Percentiles rank a stretch among this genome's conserved stretches.
Conservation (phyloP, 1,284 basidiomycete genomes). For the Earliella scabrosa region DNA sequence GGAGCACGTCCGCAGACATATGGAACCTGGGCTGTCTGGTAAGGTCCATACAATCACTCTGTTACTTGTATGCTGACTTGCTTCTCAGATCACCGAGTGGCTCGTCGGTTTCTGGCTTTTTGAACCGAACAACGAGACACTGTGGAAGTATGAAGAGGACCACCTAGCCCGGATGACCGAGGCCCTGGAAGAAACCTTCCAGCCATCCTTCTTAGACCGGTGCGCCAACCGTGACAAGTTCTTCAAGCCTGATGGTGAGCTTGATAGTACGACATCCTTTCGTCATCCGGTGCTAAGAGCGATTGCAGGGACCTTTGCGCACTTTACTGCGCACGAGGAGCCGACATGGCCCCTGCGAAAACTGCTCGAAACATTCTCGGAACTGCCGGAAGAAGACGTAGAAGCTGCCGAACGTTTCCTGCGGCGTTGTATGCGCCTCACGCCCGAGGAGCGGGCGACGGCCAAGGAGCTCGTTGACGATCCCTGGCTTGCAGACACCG, state of each 20-base stretch:
- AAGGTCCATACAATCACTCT: neutral
- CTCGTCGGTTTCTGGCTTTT: constrained; percentile 19
- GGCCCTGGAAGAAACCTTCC: constrained; percentile 11
- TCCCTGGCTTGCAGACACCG: constrained; percentile 14
- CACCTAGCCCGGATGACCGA: constrained; percentile 16
- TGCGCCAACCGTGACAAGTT: constrained; percentile 10
- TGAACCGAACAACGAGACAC: neutral
- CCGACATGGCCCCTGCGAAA: constrained; percentile 10
- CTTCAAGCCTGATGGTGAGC: constrained; percentile 13
- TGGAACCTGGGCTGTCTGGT: constrained; percentile 44
- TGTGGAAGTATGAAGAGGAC: constrained; percentile 16
- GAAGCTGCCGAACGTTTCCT: constrained; percentile 10
- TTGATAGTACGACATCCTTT: neutral
- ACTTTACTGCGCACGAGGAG: constrained; percentile 6
- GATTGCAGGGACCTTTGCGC: constrained; percentile 6
- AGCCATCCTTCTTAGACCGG: constrained; percentile 5
- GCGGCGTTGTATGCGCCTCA: constrained; percentile 11
- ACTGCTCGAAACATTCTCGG: constrained; percentile 1
- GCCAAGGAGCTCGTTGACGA: constrained; percentile 16
- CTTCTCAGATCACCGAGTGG: constrained; percentile 8
- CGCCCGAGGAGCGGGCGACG: constrained; percentile 17
- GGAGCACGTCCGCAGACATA: constrained; percentile 38
- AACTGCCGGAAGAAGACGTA: constrained; percentile 4
- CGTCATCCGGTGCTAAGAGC: neutral
- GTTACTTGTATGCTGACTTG: neutral